Percentiles rank a stretch among this genome's conserved stretches.
These are phyloP conservation scores for Exobasidium cylindrosporum DNA, from an alignment of 1,284 basidiomycete species.

Conservation along the genomic window DNA sequence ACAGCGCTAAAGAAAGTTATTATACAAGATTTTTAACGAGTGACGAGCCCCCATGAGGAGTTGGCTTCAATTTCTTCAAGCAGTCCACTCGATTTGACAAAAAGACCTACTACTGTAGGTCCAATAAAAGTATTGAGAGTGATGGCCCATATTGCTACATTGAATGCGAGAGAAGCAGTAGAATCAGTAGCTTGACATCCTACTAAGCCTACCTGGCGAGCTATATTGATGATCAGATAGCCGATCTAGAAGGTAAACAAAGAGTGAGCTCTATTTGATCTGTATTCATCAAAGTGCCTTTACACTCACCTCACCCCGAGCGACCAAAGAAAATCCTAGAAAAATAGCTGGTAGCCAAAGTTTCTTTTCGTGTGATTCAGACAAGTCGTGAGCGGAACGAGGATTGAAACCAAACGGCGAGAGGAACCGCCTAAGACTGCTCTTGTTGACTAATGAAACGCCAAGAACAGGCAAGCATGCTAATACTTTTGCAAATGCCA, in stretches of 20 bases:
- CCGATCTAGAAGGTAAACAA: no score
- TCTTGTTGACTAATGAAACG: no score
- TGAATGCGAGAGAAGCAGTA: constrained; percentile 23
- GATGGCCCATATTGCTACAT: constrained; percentile 33
- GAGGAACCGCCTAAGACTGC: no score
- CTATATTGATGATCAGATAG: constrained; percentile 37
- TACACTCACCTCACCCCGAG: constrained; percentile 59
- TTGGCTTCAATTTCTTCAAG: constrained; percentile 3
- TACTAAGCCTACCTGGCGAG: constrained; percentile 5
- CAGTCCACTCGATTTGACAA: constrained; percentile 6
- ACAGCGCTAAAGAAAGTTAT: no score
- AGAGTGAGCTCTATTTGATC: no score
- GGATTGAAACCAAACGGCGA: no score
- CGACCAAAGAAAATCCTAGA: constrained; percentile 60
- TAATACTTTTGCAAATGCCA: constrained; percentile 60
- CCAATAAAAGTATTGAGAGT: constrained; percentile 33
- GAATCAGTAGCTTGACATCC: neutral
- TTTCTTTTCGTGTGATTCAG: no score
- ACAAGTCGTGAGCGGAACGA: no score
- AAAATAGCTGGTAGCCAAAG: constrained; percentile 45
- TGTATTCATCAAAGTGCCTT: no score
- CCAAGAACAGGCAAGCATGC: constrained; percentile 56
- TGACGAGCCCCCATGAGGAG: neutral
- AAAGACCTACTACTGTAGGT: constrained; percentile 25
- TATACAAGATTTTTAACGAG: neutral